These are phyloP conservation scores for Phytophthora pistaciae DNA, from an alignment of 352 stramenopile species.

Conservation along the genomic window DNA sequence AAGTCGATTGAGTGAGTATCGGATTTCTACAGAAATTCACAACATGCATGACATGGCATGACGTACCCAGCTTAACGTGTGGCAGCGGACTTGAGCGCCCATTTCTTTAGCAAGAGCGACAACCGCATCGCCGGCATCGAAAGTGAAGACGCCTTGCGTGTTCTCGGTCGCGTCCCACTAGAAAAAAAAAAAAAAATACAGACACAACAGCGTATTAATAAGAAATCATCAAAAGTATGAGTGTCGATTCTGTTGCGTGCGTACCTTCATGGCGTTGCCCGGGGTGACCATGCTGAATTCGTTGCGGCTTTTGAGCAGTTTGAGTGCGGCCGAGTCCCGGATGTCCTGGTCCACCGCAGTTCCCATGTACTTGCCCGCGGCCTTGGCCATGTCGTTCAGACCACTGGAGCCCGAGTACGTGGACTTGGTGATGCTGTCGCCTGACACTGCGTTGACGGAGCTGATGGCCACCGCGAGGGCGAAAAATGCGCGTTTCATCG, in stretches of 20 bases:
- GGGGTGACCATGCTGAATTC: conserved; percentile 47
- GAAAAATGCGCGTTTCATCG: conserved; percentile 24
- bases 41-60: neutral
- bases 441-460: conserved; percentile 14
- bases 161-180: conserved; percentile 36
- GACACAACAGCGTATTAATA: neutral
- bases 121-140: conserved; percentile 22
- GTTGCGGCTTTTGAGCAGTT: conserved; percentile 31
- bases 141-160: conserved; percentile 29
- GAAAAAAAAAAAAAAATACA: neutral
- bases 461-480: conserved; percentile 14
- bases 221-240: neutral
- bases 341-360: conserved; percentile 35
- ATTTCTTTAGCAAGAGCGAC: conserved; percentile 29
- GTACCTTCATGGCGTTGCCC: conserved; percentile 44
- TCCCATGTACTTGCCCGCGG: conserved; percentile 39
- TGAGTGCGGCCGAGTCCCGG: conserved; percentile 26
- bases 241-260: neutral
- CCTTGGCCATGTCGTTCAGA: conserved; percentile 36
- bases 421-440: conserved; percentile 26
- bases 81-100: conserved; percentile 38
- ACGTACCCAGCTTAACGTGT: conserved; percentile 41
- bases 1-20: neutral
- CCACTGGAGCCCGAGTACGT: conserved; percentile 34
- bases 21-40: neutral